Conservation (phyloP, 2,329 filamentous ascomycete genomes). For the Colletotrichum tofieldiae region DNA sequence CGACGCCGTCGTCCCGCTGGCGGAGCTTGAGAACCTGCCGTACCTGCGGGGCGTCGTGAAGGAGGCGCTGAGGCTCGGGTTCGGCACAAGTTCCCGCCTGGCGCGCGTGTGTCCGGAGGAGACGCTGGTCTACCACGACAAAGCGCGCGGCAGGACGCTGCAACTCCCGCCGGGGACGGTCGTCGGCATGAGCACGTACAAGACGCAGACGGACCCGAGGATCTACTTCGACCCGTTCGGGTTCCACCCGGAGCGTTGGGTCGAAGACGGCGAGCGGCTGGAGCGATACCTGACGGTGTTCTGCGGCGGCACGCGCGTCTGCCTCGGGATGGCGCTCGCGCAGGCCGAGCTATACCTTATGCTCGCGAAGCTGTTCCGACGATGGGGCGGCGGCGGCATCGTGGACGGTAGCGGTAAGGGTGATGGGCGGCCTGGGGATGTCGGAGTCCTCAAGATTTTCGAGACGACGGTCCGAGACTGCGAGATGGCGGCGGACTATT, state of each 20-base stretch:
- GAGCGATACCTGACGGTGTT: conserved; percentile 55
- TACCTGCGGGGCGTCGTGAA: conserved; percentile 68
- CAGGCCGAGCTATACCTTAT: conserved; percentile 57
- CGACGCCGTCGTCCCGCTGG: conserved; percentile 48
- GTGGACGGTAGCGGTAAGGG: conserved; percentile 50
- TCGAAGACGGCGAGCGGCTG: conserved; percentile 51
- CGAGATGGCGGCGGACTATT: conserved; percentile 56
- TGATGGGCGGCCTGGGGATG: conserved; percentile 53
- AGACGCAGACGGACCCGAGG: conserved; percentile 52
- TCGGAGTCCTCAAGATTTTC: conserved; percentile 54
- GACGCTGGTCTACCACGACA: conserved; percentile 50
- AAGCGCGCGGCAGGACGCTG: conserved; percentile 48
- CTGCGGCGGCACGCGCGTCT: conserved; percentile 54
- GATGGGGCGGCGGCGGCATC: conserved; percentile 51
- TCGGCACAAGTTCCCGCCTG: conserved; percentile 63
- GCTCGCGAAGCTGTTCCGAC: conserved; percentile 56
- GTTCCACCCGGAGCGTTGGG: conserved; percentile 56
- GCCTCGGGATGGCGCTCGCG: conserved; percentile 57
- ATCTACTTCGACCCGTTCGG: conserved; percentile 53
- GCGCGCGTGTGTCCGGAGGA: conserved; percentile 63
- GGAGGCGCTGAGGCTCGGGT: conserved; percentile 65
- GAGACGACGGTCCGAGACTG: conserved; percentile 54
- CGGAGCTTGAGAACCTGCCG: conserved; percentile 54
- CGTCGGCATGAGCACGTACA: conserved; percentile 57
- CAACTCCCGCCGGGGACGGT: conserved; percentile 53